Base-by-base conservation (phyloP, 306 rosid genomes). In the Heteromeles arbutifolia region DNA sequence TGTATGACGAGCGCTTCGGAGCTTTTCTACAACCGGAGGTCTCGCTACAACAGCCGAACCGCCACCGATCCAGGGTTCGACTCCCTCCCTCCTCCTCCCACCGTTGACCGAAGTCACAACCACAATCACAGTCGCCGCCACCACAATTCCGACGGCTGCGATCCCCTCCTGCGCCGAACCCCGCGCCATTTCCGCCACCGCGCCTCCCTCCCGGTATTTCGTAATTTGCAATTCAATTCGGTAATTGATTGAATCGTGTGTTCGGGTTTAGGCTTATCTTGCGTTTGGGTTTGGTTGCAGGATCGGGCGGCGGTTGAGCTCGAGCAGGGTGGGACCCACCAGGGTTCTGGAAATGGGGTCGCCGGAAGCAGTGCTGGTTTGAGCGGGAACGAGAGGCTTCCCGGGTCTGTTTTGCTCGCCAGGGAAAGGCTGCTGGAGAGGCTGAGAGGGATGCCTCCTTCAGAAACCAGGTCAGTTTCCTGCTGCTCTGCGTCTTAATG, bases 1-100 rank as follows among this genome's bases (percentile, higher is more conserved):
- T 88, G 90, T 57, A 94, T 94, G 97, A 87, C 98, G 95, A 94
- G 96, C 92, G 98, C 96, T 80, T 88, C 91, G 73, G 98, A 94
- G 87, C 83, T 94, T 15, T 92, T 90, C 78, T 65, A 79, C 82
- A 76, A 21, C 66, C 72, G 98, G 77, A 88, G 98, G 83, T 91
- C 86, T 70, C 94, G 98, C 39, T 77, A 77, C 48, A 96, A 80
- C 57, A 96, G 89, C 72, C 97, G 98, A 56, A 73, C 75, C 72
- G 26, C 71, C 61, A 39, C 69, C 70, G 88, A 87, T 74, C 81
- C 82, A 13, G 83, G 79, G 66, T 73, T 88, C 80, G 88, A 85
- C 44, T 76, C 84, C 67, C 73, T 69, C 41, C 57, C 29, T 22
- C 74, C 80, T 26, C 76, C 78, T 18, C 48, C n/a, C 4, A 5